phyloP scores from a whole-genome alignment of 495 filamentous ascomycete genomes.

The Penicillium arizonense region DNA sequence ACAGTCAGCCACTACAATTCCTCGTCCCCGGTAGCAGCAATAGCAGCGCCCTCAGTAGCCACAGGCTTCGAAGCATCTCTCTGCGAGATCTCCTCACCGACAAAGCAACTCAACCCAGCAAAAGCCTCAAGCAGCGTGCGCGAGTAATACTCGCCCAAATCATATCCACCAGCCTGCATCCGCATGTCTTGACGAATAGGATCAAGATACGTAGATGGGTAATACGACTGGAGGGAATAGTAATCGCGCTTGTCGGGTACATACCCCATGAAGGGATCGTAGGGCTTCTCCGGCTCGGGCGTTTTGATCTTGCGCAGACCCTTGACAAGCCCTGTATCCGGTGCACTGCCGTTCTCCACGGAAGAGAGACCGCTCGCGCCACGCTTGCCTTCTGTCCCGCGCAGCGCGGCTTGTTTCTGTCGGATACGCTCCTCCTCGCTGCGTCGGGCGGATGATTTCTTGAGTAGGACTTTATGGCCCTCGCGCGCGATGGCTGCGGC shows the following conservation, averaged over 20 bases:
- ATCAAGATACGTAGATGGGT: slow-evolving; percentile 65
- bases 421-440: slow-evolving; percentile 49
- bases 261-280: slow-evolving; percentile 84
- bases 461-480: slow-evolving; percentile 63
- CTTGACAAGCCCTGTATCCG: slow-evolving; percentile 56
- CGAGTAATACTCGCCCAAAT: slow-evolving; percentile 74
- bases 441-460: slow-evolving; percentile 58
- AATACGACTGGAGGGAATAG: slow-evolving; percentile 64
- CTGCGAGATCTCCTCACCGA: slow-evolving; percentile 70
- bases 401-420: slow-evolving; percentile 45
- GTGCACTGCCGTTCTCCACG: slow-evolving; percentile 22
- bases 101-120: slow-evolving; percentile 78
- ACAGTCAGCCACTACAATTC: slow-evolving; percentile 1
- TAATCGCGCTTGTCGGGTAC: slow-evolving; percentile 62
- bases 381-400: slow-evolving; percentile 34
- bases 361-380: slow-evolving; percentile 17
- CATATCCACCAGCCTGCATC: slow-evolving; percentile 79
- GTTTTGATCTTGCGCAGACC: slow-evolving; percentile 68
- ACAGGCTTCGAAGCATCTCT: slow-evolving; percentile 31
- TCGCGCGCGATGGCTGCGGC: slow-evolving; percentile 52
- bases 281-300: slow-evolving; percentile 67
- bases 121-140: slow-evolving; percentile 86
- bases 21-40: slow-evolving; percentile 19
- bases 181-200: slow-evolving; percentile 54
- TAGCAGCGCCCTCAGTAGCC: slow-evolving; percentile 33